A percentile compares a stretch with the other conserved stretches of the same genome.
These are phyloP conservation scores for Inga laurina DNA, from an alignment of 306 rosid species.

Conservation along the genomic window DNA sequence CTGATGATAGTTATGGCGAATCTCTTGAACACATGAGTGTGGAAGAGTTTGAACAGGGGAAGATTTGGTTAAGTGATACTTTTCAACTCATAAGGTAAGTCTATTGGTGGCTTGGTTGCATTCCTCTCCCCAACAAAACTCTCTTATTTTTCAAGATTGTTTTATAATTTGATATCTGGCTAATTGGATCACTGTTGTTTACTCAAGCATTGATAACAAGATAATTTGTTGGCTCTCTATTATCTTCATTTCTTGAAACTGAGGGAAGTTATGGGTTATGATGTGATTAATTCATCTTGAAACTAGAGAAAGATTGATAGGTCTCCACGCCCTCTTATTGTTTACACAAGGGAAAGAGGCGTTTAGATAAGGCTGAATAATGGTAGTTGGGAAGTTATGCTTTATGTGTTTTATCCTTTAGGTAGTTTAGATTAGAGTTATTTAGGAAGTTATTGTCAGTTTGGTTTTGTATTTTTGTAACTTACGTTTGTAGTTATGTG, in stretches of 20 bases:
- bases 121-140: neutral
- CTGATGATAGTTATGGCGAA: conserved; percentile 60
- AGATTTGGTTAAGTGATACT: conserved; percentile 75
- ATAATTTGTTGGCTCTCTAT: neutral
- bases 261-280: conserved; percentile 1
- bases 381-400: no score
- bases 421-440: no score
- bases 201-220: neutral
- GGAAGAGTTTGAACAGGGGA: conserved; percentile 78
- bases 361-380: no score
- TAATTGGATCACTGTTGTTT: neutral
- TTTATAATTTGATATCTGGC: neutral
- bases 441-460: no score
- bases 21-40: conserved; percentile 61
- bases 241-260: neutral
- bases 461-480: no score
- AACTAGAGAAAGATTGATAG: neutral
- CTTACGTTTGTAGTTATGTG: no score
- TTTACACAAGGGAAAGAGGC: no score
- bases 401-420: no score
- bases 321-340: no score
- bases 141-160: neutral
- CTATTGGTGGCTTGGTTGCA: neutral
- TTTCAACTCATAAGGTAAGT: conserved; percentile 82
- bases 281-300: neutral